Evolutionary conservation across 2,329 filamentous ascomycete genomes (phyloP).

Genomic region (Aspergillus sp.): DNA sequence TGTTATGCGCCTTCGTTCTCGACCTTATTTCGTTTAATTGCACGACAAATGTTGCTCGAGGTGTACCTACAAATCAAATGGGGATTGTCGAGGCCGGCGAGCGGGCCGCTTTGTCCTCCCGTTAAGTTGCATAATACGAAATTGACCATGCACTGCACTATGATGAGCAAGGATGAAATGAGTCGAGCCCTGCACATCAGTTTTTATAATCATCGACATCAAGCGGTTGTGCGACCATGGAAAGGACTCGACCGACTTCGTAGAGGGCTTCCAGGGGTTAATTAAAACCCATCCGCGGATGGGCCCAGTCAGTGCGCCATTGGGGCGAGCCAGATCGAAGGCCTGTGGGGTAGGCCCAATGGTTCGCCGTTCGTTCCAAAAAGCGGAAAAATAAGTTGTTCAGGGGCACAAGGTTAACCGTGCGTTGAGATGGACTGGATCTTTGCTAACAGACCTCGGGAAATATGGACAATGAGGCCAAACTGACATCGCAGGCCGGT

Average conservation of each 20-base stretch:
- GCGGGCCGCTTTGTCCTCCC: not conserved
- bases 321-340: constrained; percentile 10
- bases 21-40: not conserved
- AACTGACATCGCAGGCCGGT: not conserved
- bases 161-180: not conserved
- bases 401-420: not conserved
- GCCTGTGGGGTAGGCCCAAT: constrained; percentile 6
- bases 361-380: constrained; percentile 11
- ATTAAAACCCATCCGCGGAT: not conserved
- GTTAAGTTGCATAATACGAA: not conserved
- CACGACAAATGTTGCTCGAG: not conserved
- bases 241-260: not conserved
- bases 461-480: not conserved
- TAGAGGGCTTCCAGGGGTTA: not conserved
- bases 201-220: not conserved
- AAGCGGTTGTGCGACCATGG: not conserved
- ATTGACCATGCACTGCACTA: not conserved
- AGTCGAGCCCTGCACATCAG: not conserved
- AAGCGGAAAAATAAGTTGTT: not conserved
- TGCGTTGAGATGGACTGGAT: not conserved
- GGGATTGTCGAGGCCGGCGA: not conserved
- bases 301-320: constrained; percentile 1
- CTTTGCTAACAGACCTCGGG: not conserved
- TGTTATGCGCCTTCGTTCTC: not conserved
- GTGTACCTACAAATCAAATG: not conserved